phyloP scores from a whole-genome alignment of 345 rosid genomes.

The Rhizophora mangle region DNA sequence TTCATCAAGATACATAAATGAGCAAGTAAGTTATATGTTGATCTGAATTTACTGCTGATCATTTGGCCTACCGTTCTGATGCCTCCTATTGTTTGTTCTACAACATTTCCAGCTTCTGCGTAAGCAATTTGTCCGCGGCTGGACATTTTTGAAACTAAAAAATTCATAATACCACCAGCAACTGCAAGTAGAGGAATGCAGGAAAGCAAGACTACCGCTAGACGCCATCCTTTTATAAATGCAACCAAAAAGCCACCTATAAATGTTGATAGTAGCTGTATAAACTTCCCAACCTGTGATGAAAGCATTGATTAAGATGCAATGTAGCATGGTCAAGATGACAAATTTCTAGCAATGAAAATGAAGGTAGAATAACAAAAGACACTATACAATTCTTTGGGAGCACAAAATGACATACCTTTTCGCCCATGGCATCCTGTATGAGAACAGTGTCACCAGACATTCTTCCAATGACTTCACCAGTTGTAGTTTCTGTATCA shows the following conservation, averaged over 20 bases:
- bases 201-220: conserved; percentile 48
- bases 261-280: conserved; percentile 63
- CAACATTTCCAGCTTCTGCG: conserved; percentile 79
- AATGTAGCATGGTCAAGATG: too few species aligned
- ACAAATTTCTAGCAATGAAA: not conserved
- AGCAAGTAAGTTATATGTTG: too few species aligned
- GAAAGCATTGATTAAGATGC: not conserved
- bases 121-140: conserved; percentile 35
- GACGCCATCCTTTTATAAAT: conserved; percentile 52
- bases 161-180: conserved; percentile 46
- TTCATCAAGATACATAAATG: too few species aligned
- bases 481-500: conserved; percentile 81
- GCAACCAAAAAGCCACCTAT: conserved; percentile 68
- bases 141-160: too few species aligned
- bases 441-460: conserved; percentile 87
- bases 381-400: not conserved
- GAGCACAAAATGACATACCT: conserved; percentile 32
- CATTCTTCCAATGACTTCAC: conserved; percentile 90
- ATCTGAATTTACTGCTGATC: too few species aligned
- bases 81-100: conserved; percentile 79
- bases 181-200: conserved; percentile 56
- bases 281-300: conserved; percentile 67
- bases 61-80: conserved; percentile 58
- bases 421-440: conserved; percentile 97
- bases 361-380: not conserved